Evolutionary conservation across 192 early-diverging fungal species (phyloP).

Genomic region (Cladochytrium replicatum): DNA sequence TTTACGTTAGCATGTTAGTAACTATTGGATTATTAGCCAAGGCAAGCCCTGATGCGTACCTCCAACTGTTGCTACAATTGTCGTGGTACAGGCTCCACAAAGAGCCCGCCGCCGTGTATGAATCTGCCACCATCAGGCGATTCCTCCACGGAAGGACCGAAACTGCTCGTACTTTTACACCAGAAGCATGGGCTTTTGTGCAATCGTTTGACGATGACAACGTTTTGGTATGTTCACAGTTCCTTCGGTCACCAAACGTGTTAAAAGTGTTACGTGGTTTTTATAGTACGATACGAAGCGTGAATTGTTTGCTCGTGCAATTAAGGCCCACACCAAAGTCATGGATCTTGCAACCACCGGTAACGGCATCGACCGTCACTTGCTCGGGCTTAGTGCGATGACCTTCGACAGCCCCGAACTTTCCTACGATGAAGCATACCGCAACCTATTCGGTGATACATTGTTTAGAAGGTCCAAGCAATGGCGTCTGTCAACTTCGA

Average conservation of each 20-base stretch:
- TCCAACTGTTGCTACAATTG: conserved; percentile 84
- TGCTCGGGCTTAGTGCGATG: conserved; percentile 69
- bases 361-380: conserved; percentile 82
- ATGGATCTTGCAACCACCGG: conserved; percentile 69
- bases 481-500: conserved; percentile 74
- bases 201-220: conserved; percentile 50
- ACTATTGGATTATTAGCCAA: conserved; percentile 31
- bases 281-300: conserved; percentile 37
- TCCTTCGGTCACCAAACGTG: background rate
- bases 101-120: conserved; percentile 59
- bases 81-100: conserved; percentile 71
- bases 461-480: conserved; percentile 66
- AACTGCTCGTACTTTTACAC: conserved; percentile 59
- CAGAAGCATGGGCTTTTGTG: conserved; percentile 55
- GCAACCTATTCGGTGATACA: conserved; percentile 69
- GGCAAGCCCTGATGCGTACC: conserved; percentile 77
- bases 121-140: conserved; percentile 51
- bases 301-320: conserved; percentile 31
- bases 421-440: conserved; percentile 17
- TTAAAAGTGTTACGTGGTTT: background rate
- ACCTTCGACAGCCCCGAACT: too few relatives aligned
- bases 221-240: background rate
- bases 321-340: conserved; percentile 53
- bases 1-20: background rate
- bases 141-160: conserved; percentile 63